Evolutionary conservation across 768 basidiomycete genomes (phyloP).

Genomic region (Trametes sanguinea): DNA sequence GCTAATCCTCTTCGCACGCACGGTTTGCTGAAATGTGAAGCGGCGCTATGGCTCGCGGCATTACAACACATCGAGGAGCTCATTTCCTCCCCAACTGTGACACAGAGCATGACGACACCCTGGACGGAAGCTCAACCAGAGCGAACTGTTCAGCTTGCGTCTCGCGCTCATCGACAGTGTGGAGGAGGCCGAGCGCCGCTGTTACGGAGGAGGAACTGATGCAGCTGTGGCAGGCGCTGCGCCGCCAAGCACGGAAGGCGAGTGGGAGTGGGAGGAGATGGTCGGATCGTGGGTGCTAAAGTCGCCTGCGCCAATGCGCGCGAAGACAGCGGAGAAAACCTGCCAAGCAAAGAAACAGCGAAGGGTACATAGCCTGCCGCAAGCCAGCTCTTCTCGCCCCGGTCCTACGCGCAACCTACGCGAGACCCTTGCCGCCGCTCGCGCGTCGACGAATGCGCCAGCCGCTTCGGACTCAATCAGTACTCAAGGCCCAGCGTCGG

Average conservation of each 20-base stretch:
- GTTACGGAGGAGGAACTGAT: constrained; percentile 35
- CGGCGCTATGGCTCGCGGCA: constrained; percentile 54
- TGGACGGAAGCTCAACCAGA: constrained; percentile 23
- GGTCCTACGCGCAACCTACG: not conserved
- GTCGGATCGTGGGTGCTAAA: constrained; percentile 47
- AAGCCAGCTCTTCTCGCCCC: not conserved
- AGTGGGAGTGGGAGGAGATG: constrained; percentile 53
- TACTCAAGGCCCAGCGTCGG: not conserved
- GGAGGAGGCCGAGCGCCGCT: constrained; percentile 54
- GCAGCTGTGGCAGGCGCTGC: not conserved
- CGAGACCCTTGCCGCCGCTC: not conserved
- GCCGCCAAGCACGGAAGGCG: constrained; percentile 11
- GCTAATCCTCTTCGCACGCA: constrained; percentile 36
- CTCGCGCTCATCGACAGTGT: constrained; percentile 45
- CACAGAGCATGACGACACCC: constrained; percentile 19
- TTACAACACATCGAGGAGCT: constrained; percentile 47
- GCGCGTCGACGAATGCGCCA: not conserved
- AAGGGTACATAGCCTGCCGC: not conserved
- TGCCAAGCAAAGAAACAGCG: constrained; percentile 8
- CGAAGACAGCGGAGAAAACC: constrained; percentile 1
- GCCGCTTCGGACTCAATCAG: not conserved
- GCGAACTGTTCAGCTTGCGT: constrained; percentile 38
- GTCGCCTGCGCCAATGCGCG: constrained; percentile 30
- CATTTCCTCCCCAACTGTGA: constrained; percentile 25
- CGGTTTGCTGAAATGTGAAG: constrained; percentile 45